Base-by-base conservation (phyloP, 192 early-diverging fungal genomes). In the Entrophospora sp. region DNA sequence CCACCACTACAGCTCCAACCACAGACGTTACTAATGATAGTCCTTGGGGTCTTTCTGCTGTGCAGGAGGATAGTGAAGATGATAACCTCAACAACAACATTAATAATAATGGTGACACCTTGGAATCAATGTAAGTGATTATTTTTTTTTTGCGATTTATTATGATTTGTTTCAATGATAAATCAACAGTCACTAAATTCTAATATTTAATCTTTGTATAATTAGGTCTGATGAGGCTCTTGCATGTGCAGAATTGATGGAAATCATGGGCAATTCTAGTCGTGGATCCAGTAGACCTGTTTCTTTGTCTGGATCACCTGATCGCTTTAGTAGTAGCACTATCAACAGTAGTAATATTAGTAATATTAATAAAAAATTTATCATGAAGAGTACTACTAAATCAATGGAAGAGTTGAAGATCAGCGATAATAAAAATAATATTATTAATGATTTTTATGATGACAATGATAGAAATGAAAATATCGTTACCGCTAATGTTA, bases 251-350 rank as follows among this genome's bases (percentile, higher is more conserved):
- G 59, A 61, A 44, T 40, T 61, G 2, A 44, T 44, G 40, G 42
- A 61, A 44, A 61, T 61, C 5, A 61, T 61, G 42, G 59, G 38
- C 28, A 61, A 40, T 61, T 61, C 59, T 36, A 44, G 38, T 44
- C 40, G 38, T 28, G 40, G 42, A 28, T 61, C 59, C 43, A 44
- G 38, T 40, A n/a, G 59, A 4, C 59, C 59, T 18, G 59, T 43
- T 44, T 61, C 59, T 24, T 40, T 43, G 30, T 61, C 59, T 32
- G 40, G 24, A 43, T 61, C 59, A 25, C 59, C 59, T 8, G 42
- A 40, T 30, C 9, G 42, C 28, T 9, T 13, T 43, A 12, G 27
- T 61, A n/a, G 14, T 24, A 27, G 14, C 45, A 46, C 20, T 31
- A 25, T 44, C 59, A 31, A 36, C 59, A 25, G 8, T 16, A 27